These are phyloP conservation scores for Asterella californica DNA, from an alignment of 225 moss, liverwort and hornwort genomes.

Conservation along the genomic window DNA sequence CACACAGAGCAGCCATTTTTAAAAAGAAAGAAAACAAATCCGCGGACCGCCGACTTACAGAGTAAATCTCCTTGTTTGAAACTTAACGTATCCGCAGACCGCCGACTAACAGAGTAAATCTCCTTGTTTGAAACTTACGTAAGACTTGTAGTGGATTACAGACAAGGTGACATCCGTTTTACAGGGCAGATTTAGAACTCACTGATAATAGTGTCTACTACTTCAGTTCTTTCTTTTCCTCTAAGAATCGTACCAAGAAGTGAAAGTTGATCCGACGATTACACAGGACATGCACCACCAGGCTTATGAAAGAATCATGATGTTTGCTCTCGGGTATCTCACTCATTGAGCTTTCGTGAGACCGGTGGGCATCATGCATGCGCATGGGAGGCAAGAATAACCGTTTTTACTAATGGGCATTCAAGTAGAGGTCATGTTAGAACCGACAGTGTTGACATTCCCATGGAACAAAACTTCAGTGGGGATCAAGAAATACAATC, in stretches of 20 bases:
- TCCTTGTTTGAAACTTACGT: not conserved
- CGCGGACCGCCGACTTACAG: not conserved
- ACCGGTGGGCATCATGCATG: not conserved
- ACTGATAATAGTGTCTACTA: too few relatives aligned
- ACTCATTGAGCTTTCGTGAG: too few relatives aligned
- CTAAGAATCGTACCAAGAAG: too few relatives aligned
- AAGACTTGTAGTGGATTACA: not conserved
- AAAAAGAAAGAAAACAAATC: not conserved
- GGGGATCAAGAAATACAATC: not conserved
- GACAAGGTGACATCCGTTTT: not conserved
- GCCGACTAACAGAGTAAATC: not conserved
- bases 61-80: not conserved
- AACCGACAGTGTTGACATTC: not conserved
- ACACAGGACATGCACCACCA: too few relatives aligned
- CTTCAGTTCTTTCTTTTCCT: too few relatives aligned
- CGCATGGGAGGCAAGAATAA: not conserved
- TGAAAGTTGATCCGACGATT: too few relatives aligned
- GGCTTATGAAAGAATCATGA: too few relatives aligned
- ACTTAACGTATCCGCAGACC: not conserved
- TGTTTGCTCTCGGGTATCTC: too few relatives aligned
- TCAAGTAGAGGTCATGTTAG: not conserved
- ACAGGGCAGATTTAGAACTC: not conserved
- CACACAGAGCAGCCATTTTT: not conserved
- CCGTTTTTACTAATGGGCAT: not conserved
- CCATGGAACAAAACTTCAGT: not conserved